A percentile compares a stretch with the other conserved stretches of the same genome.
Conservation (phyloP, 148 eudicot species). For the Arctostaphylos glauca region DNA sequence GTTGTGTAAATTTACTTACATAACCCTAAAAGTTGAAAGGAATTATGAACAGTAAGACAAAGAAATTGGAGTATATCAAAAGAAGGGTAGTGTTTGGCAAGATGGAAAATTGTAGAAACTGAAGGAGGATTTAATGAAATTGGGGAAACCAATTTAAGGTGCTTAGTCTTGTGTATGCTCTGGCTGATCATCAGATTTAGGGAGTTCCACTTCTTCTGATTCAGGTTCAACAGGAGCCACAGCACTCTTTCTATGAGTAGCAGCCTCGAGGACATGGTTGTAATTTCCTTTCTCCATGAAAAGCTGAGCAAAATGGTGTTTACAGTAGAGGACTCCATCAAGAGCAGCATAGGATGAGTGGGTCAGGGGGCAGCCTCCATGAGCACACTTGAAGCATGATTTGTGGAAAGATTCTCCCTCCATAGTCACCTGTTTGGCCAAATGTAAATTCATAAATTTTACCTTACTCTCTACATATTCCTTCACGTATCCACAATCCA, state of each 20-base stretch:
- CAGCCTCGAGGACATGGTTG: slow-evolving; percentile 70
- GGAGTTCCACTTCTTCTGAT: slow-evolving; percentile 5
- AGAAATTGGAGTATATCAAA: neutral
- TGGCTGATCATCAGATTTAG: neutral
- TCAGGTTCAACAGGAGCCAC: slow-evolving; percentile 16
- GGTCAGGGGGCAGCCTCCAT: slow-evolving; percentile 86
- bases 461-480: too few species aligned
- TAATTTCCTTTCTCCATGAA: slow-evolving; percentile 93
- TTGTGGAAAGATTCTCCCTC: slow-evolving; percentile 94
- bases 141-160: neutral
- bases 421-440: slow-evolving; percentile 55
- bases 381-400: slow-evolving; percentile 88
- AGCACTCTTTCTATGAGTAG: slow-evolving; percentile 43
- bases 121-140: too few species aligned
- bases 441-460: neutral
- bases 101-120: neutral
- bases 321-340: slow-evolving; percentile 88
- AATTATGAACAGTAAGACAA: neutral
- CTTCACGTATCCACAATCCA: too few species aligned
- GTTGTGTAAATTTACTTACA: neutral
- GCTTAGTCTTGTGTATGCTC: too few species aligned
- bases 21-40: neutral
- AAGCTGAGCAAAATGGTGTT: slow-evolving; percentile 80
- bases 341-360: slow-evolving; percentile 91
- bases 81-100: neutral